Evolutionary conservation across 495 filamentous ascomycete genomes (phyloP).

Genomic region (Trichoderma virens): DNA sequence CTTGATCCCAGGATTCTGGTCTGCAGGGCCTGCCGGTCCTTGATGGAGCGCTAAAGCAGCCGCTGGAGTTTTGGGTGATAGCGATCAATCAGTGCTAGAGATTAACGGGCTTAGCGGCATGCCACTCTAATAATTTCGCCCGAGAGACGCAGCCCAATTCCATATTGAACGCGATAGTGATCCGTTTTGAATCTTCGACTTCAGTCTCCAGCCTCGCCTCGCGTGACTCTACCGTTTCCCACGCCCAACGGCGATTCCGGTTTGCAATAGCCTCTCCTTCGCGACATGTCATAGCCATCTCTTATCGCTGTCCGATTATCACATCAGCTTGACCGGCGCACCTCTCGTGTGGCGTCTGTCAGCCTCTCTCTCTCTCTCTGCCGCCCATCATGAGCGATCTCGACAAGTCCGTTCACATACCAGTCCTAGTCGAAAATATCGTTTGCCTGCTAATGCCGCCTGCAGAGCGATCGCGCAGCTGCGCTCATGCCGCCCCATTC

Average conservation of each 20-base stretch:
- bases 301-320: not conserved
- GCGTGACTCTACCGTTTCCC: not conserved
- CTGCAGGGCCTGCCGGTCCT: too few species aligned
- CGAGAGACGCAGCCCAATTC: too few species aligned
- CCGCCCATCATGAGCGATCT: constrained; percentile 68
- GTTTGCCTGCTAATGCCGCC: constrained; percentile 12
- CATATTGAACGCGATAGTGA: not conserved
- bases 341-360: not conserved
- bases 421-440: not conserved
- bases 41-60: not conserved
- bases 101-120: too few species aligned
- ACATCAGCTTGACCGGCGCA: not conserved
- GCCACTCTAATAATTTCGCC: too few species aligned
- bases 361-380: not conserved
- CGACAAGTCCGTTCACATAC: constrained; percentile 54
- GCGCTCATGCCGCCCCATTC: constrained; percentile 91
- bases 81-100: too few species aligned
- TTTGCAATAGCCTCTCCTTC: not conserved
- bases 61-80: not conserved
- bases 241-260: not conserved
- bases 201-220: not conserved
- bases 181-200: not conserved
- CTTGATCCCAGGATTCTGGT: not conserved
- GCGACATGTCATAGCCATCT: not conserved
- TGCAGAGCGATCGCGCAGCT: constrained; percentile 84